These are phyloP conservation scores for Verbascum thapsus DNA, from an alignment of 257 asterid genomes.

Conservation along the genomic window DNA sequence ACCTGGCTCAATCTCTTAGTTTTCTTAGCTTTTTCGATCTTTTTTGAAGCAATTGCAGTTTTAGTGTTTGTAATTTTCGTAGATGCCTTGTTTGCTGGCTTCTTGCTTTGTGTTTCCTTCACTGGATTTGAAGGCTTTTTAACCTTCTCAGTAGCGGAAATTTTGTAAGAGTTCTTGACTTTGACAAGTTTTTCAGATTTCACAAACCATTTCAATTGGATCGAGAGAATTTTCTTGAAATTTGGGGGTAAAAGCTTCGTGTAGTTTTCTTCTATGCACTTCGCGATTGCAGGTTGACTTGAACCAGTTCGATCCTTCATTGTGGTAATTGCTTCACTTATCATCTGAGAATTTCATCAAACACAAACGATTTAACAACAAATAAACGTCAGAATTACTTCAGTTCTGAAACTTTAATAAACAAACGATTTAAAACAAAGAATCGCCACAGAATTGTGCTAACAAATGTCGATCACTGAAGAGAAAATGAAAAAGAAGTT, in stretches of 20 bases:
- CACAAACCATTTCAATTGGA: slow-evolving; percentile 55
- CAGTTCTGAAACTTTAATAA: too few species aligned
- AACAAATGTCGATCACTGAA: too few species aligned
- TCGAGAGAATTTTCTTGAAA: slow-evolving; percentile 47
- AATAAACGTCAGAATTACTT: too few species aligned
- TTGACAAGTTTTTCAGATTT: slow-evolving; percentile 48
- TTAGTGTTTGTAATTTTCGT: not conserved
- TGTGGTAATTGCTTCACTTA: slow-evolving; percentile 55
- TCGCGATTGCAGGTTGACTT: slow-evolving; percentile 67
- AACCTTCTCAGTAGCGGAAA: slow-evolving; percentile 34
- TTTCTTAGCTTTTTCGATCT: slow-evolving; percentile 40
- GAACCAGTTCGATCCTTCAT: slow-evolving; percentile 62
- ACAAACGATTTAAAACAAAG: too few species aligned
- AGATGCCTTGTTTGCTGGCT: not conserved
- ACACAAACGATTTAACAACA: not conserved
- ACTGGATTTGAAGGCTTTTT: slow-evolving; percentile 20
- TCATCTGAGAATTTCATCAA: slow-evolving; percentile 38
- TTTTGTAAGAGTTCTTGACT: slow-evolving; percentile 53
- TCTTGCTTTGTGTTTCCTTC: slow-evolving; percentile 16
- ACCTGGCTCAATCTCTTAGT: slow-evolving; percentile 56
- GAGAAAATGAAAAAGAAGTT: too few species aligned
- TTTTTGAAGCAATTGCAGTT: slow-evolving; percentile 18
- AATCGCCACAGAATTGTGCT: not conserved
- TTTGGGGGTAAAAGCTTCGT: slow-evolving; percentile 44
- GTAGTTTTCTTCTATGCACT: slow-evolving; percentile 51